phyloP scores from a whole-genome alignment of 371 early-diverging fungal genomes.

The Rhizomucor pusillus region DNA sequence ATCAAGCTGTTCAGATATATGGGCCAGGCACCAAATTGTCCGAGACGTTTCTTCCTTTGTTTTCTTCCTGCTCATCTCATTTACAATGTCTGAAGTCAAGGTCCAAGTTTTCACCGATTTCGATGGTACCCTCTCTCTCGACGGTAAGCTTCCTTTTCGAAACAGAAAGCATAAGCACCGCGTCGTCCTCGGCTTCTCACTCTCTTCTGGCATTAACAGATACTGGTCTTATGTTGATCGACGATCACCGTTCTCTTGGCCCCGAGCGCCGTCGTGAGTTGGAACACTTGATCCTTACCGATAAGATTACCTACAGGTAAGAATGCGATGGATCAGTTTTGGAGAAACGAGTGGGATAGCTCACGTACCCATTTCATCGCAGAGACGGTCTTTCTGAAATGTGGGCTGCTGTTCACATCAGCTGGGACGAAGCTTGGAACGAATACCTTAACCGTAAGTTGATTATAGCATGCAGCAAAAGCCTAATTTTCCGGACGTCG shows the following conservation, averaged over 20 bases:
- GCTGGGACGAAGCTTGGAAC: constrained; percentile 58
- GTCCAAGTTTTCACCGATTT: constrained; percentile 49
- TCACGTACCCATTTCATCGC: neutral
- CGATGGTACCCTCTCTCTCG: constrained; percentile 47
- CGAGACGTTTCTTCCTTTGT: neutral
- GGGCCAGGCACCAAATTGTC: neutral
- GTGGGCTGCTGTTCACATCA: constrained; percentile 60
- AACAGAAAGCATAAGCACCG: too few relatives aligned
- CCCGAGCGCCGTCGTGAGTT: constrained; percentile 37
- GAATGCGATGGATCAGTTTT: neutral
- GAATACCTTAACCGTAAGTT: constrained; percentile 48
- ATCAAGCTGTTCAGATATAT: neutral
- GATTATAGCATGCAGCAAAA: neutral
- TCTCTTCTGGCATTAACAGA: constrained; percentile 23
- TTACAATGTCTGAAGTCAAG: constrained; percentile 16
- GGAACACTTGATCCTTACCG: constrained; percentile 39
- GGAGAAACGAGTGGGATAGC: too few relatives aligned
- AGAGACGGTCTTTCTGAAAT: constrained; percentile 49
- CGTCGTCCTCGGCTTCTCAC: neutral
- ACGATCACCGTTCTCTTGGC: constrained; percentile 43
- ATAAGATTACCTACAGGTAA: constrained; percentile 41
- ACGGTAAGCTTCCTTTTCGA: constrained; percentile 35
- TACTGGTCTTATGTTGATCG: constrained; percentile 43
- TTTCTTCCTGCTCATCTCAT: neutral
- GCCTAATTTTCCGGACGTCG: neutral